These are phyloP conservation scores for Dothistroma septosporum DNA, from an alignment of 2,329 filamentous ascomycete genomes.

Conservation along the genomic window DNA sequence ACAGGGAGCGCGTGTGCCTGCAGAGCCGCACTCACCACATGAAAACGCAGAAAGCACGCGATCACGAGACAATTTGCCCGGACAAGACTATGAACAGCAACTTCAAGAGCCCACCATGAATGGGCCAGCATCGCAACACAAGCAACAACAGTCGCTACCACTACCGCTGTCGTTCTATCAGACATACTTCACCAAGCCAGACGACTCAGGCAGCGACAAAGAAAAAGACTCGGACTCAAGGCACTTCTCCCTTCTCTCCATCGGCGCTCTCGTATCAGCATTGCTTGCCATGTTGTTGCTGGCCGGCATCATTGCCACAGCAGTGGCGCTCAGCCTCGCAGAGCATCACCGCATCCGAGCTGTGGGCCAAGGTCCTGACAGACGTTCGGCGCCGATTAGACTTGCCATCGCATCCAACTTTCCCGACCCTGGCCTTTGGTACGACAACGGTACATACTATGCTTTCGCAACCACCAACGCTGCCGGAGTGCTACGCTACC, in stretches of 20 bases:
- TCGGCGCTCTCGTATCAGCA: constrained; percentile 19
- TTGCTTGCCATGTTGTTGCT: constrained; percentile 20
- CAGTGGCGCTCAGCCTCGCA: constrained; percentile 20
- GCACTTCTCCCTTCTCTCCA: constrained; percentile 29
- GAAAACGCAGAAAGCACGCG: not conserved
- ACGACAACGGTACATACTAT: constrained; percentile 35
- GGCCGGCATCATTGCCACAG: constrained; percentile 23
- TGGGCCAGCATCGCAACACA: not conserved
- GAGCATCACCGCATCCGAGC: not conserved
- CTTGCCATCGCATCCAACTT: constrained; percentile 35
- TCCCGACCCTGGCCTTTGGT: constrained; percentile 36
- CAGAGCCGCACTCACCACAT: not conserved
- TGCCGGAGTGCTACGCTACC: constrained; percentile 26
- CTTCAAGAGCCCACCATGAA: not conserved
- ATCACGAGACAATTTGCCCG: not conserved
- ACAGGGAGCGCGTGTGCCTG: not conserved
- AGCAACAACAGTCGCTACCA: not conserved
- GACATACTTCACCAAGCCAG: constrained; percentile 24
- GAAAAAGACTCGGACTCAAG: constrained; percentile 16
- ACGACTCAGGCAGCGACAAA: constrained; percentile 7
- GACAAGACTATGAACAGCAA: not conserved
- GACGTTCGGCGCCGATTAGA: constrained; percentile 16
- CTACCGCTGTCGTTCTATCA: constrained; percentile 23
- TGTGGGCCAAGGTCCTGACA: not conserved
- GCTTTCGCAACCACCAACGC: constrained; percentile 39